Percentiles rank a stretch among this genome's conserved stretches.
Conservation (phyloP, 164 flowering plant genomes). For the Aristolochia californica region DNA sequence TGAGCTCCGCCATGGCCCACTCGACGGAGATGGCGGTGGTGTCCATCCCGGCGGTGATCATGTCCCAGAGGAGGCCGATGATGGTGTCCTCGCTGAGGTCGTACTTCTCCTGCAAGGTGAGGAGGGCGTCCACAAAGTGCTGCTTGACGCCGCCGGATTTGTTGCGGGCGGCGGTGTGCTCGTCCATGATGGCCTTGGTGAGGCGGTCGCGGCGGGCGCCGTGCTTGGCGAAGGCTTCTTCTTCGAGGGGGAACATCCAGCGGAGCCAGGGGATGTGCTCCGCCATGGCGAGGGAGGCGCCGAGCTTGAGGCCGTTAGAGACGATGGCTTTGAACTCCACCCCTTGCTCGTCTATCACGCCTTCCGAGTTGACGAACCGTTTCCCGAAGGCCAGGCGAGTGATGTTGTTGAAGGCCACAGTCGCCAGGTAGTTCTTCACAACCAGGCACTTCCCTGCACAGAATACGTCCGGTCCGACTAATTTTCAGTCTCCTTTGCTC, state of each 20-base stretch:
- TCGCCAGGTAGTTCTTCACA: slow-evolving; percentile 31
- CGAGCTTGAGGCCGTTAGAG: slow-evolving; percentile 32
- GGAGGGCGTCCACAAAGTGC: slow-evolving; percentile 52
- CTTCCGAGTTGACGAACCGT: slow-evolving; percentile 35
- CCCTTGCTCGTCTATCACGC: slow-evolving; percentile 40
- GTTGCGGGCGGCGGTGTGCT: slow-evolving; percentile 39
- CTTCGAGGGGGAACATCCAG: slow-evolving; percentile 40
- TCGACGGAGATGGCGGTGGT: slow-evolving; percentile 22
- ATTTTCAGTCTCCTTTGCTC: no score
- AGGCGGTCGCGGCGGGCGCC: slow-evolving; percentile 31
- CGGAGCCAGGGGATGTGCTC: slow-evolving; percentile 48
- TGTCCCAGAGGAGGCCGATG: slow-evolving; percentile 53
- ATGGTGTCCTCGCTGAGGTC: slow-evolving; percentile 49
- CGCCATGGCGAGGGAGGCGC: slow-evolving; percentile 30
- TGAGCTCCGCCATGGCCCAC: slow-evolving; percentile 26
- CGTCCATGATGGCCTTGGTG: slow-evolving; percentile 47
- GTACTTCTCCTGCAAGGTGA: slow-evolving; percentile 39
- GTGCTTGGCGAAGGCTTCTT: slow-evolving; percentile 32
- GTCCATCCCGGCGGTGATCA: slow-evolving; percentile 26
- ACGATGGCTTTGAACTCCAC: slow-evolving; percentile 37
- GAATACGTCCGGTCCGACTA: no score
- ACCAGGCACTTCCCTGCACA: slow-evolving; percentile 20
- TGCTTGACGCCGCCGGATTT: slow-evolving; percentile 25
- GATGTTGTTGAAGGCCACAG: slow-evolving; percentile 50
- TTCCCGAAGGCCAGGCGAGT: slow-evolving; percentile 48